Conservation (phyloP, 352 stramenopile genomes). For the Phytophthora sojae region DNA sequence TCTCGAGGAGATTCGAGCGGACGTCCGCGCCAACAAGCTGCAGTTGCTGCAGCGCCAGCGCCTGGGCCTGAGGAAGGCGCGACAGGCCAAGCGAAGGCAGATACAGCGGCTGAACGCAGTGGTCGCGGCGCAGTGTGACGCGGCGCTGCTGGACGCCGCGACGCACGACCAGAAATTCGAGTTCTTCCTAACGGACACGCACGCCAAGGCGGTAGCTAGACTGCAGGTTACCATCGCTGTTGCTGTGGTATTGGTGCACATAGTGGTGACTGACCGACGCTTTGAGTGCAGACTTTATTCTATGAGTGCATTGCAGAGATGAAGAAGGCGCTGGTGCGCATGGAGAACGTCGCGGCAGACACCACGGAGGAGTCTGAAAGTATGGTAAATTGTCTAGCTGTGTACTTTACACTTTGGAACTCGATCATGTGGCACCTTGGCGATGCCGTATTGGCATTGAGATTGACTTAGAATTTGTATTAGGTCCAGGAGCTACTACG, state of each 20-base stretch:
- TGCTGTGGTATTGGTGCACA: not conserved
- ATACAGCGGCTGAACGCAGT: slow-evolving; percentile 18
- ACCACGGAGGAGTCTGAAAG: slow-evolving; percentile 42
- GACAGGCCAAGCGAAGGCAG: slow-evolving; percentile 17
- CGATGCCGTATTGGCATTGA: not conserved
- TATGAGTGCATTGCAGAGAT: slow-evolving; percentile 54
- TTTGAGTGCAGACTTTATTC: slow-evolving; percentile 36
- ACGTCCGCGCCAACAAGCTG: slow-evolving; percentile 12
- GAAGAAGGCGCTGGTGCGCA: slow-evolving; percentile 44
- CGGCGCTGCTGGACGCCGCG: slow-evolving; percentile 10
- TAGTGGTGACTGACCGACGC: not conserved
- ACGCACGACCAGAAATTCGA: slow-evolving; percentile 21
- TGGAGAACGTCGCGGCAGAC: slow-evolving; percentile 37
- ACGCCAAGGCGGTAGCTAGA: slow-evolving; percentile 21
- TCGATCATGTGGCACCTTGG: too few relatives aligned
- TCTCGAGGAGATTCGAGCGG: slow-evolving; percentile 18
- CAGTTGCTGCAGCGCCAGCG: slow-evolving; percentile 20
- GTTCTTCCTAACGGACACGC: slow-evolving; percentile 27
- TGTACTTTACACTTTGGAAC: not conserved
- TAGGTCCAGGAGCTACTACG: slow-evolving; percentile 27
- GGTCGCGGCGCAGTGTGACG: slow-evolving; percentile 14
- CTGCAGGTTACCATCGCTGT: slow-evolving; percentile 19
- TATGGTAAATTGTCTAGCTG: slow-evolving; percentile 45
- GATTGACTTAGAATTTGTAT: not conserved
- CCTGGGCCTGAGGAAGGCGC: slow-evolving; percentile 1